Base-by-base conservation (phyloP, 306 rosid species). In the Lathyrus tuberosus region DNA sequence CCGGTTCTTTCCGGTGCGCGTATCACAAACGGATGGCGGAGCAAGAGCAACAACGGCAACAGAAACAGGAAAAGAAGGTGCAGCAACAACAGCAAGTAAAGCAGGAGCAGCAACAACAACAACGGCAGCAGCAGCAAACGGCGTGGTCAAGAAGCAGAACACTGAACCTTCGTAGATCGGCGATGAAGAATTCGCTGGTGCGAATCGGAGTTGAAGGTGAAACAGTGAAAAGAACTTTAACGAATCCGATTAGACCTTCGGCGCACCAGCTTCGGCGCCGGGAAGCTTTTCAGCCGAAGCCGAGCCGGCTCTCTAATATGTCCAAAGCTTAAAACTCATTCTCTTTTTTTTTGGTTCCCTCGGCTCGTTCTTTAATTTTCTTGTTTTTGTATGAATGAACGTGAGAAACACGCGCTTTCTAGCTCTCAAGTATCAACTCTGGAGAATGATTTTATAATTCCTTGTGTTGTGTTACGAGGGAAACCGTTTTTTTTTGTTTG, bases 1-100 rank as follows among this genome's bases (percentile, higher is more conserved):
- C 93, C 3, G 93, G 96, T 0, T 87, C 93, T 30, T 89, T 89
- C 61, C 85, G 93, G 1, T 89, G 96, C 72, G 73, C 87, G 24
- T 82, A 80, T 47, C 96, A 89, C 63, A 89, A 80, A 60, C 78
- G 82, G 40, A 35, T 74, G 16, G 75, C 71, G 53, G 72, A 74
- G 18, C 65, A 51, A 44, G 80, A 65, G 31, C 48, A 70, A 41
- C 8, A 48, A 10, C 58, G 65, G 46, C 61, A 46, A 8, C 72
- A 68, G 48, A 57, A 53, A 56, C 51, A 41, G 5, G 18, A 53
- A 56, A 17, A 22, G 35, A 16, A 10, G 8, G 35, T 40, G 11
- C 54, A 60, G 38, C 65, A 10, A 17, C 35, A 62, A 6, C 48
- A 37, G 17, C 4, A 51, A 18, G 26, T 41, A 7, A 10, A 10